Evolutionary conservation across 78 protist genomes (phyloP).

Genomic region (Goniomonas avonlea): DNA sequence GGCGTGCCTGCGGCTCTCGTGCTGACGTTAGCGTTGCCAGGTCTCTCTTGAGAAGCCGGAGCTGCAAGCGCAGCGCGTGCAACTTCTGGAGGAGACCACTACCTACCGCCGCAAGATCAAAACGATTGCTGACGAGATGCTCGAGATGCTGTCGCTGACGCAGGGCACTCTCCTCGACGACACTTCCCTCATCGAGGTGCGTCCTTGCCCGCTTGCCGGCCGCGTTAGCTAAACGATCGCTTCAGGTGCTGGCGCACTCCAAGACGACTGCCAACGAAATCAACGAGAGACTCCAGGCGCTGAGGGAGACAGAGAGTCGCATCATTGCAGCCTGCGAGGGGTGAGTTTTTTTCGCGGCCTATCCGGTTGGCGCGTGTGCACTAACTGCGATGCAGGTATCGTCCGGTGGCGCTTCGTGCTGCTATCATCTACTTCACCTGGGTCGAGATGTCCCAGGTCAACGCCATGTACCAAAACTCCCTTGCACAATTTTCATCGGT

Average conservation of each 20-base stretch:
- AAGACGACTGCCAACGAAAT: conserved; percentile 58
- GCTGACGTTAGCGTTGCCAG: too few relatives aligned
- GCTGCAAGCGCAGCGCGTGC: conserved; percentile 59
- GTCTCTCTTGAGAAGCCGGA: conserved; percentile 73
- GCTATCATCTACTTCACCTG: conserved; percentile 68
- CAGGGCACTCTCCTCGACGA: conserved; percentile 77
- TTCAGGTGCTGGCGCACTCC: conserved; percentile 56
- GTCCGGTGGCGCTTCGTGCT: conserved; percentile 68
- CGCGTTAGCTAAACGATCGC: too few relatives aligned
- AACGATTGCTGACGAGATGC: conserved; percentile 55
- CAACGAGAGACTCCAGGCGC: conserved; percentile 26
- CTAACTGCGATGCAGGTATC: not conserved
- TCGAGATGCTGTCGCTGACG: conserved; percentile 50
- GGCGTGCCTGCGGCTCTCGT: too few relatives aligned
- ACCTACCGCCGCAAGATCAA: conserved; percentile 38
- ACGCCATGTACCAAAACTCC: conserved; percentile 77
- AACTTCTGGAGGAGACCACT: conserved; percentile 61
- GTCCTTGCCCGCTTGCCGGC: too few relatives aligned
- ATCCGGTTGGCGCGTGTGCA: not conserved
- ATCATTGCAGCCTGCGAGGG: conserved; percentile 63
- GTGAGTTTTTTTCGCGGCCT: not conserved
- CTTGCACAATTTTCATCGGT: conserved; percentile 59
- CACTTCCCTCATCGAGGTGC: conserved; percentile 55
- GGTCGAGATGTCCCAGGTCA: conserved; percentile 59
- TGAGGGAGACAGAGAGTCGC: conserved; percentile 47